Base-by-base conservation (phyloP, 176 grass and related monocot species). In the Elymus sibiricus region DNA sequence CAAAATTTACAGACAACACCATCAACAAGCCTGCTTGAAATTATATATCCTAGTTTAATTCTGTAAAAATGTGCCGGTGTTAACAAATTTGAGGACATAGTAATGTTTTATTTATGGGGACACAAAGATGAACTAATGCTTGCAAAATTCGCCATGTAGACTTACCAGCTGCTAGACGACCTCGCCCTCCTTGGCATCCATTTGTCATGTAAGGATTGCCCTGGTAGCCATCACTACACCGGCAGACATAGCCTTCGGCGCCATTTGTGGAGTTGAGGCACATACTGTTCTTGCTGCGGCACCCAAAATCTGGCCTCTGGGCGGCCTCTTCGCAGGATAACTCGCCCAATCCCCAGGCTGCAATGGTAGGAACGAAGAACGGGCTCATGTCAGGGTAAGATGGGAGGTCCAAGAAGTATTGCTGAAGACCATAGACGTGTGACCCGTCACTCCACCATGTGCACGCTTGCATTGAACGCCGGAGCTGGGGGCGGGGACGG, bases 131-230 rank as follows among this genome's bases (percentile, higher is more conserved):
- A 39, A 59, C 17, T 51, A 59, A 59, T 58, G 19, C 29, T 58
- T 78, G 11, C 11, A 56, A n/a, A 55, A 5, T 76, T 7, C 24
- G 8, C 24, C 0, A 14, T 55, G n/a, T 9, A 2, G 60, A 86
- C 78, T 75, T 75, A 87, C 85, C 85, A 51, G 69, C 56, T 29
- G 69, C 29, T 9, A 81, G 24, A 35, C n/a, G 78, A 34, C 9
- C 62, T 65, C 58, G 28, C 27, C 55, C 22, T 9, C 32, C 59
- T 38, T 26, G 60, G 79, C 86, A 87, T 21, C 86, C 86, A 64
- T 53, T 22, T 7, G 16, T 13, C 27, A 90, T 16, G 74, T 92
- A 95, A 12, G 93, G 90, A 77, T 95, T 92, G 58, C 93, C 93
- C 0, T 92, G 17, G 55, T 87, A 95, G 28, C 85, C 85, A 0